Conservation (phyloP, 768 basidiomycete genomes). For the Russula emetica region DNA sequence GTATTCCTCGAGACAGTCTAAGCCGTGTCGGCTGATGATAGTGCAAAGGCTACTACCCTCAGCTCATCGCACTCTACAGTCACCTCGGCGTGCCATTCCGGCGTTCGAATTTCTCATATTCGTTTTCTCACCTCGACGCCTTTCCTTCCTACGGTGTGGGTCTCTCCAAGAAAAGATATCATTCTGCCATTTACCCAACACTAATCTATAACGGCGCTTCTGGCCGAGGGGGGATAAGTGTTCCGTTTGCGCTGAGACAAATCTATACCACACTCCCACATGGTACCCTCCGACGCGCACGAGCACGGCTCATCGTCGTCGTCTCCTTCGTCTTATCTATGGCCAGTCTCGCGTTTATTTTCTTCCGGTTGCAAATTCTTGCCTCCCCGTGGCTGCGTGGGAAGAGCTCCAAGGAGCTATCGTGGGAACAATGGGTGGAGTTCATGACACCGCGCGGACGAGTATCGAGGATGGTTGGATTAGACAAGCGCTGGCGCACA, state of each 20-base stretch:
- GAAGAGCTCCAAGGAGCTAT: conserved; percentile 32
- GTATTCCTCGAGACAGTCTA: conserved; percentile 23
- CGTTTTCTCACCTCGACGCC: conserved; percentile 52
- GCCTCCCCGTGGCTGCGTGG: conserved; percentile 33
- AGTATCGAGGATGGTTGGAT: conserved; percentile 41
- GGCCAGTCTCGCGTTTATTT: conserved; percentile 38
- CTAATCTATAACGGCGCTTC: conserved; percentile 66
- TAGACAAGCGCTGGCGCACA: conserved; percentile 48
- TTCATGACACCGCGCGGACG: conserved; percentile 40
- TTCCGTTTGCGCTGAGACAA: conserved; percentile 38
- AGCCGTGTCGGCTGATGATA: background rate
- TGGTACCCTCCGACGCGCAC: conserved; percentile 21
- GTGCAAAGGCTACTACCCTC: conserved; percentile 63
- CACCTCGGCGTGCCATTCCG: conserved; percentile 56
- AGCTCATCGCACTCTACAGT: conserved; percentile 62
- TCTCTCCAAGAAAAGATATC: conserved; percentile 26
- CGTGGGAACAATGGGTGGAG: conserved; percentile 49
- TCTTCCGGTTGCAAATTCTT: conserved; percentile 29
- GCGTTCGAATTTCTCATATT: conserved; percentile 60
- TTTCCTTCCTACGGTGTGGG: conserved; percentile 28
- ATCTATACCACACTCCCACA: conserved; percentile 26
- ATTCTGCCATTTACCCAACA: conserved; percentile 33
- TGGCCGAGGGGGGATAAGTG: conserved; percentile 49
- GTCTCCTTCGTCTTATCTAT: conserved; percentile 43
- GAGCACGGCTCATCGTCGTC: conserved; percentile 28